These are phyloP conservation scores for Kernera saxatilis DNA, from an alignment of 345 rosid genomes.

Conservation along the genomic window DNA sequence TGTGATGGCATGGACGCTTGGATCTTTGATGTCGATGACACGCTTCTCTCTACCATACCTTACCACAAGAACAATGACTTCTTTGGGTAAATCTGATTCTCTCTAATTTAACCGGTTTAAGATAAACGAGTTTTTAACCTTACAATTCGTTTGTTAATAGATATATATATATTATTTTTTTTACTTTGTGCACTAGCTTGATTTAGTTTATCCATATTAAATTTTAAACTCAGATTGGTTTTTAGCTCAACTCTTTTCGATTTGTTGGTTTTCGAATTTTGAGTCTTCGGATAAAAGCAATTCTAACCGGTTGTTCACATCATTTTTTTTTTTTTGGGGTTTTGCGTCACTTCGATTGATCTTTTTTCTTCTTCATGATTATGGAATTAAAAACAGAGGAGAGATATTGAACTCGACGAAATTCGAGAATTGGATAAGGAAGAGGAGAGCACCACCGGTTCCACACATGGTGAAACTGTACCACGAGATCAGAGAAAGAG, in stretches of 20 bases:
- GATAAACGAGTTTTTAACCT: background rate
- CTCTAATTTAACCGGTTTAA: background rate
- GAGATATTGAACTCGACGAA: conserved; percentile 47
- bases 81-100: conserved; percentile 40
- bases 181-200: too few relatives aligned
- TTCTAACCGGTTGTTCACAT: background rate
- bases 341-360: background rate
- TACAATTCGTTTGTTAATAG: too few relatives aligned
- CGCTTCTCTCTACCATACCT: conserved; percentile 70
- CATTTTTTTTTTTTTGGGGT: background rate
- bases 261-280: too few relatives aligned
- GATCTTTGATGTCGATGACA: conserved; percentile 72
- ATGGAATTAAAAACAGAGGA: conserved; percentile 42
- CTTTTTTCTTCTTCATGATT: background rate
- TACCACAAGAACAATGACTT: conserved; percentile 54
- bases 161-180: too few relatives aligned
- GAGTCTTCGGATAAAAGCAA: too few relatives aligned
- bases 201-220: too few relatives aligned
- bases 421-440: conserved; percentile 60
- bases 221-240: too few relatives aligned
- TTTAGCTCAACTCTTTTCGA: too few relatives aligned
- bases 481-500: conserved; percentile 56
- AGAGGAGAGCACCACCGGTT: conserved; percentile 59
- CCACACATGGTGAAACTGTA: conserved; percentile 48
- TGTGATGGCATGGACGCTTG: conserved; percentile 68